Percentiles rank a stretch among this genome's conserved stretches.
phyloP scores from a whole-genome alignment of 768 basidiomycete species.

The Termitomyces sp. region DNA sequence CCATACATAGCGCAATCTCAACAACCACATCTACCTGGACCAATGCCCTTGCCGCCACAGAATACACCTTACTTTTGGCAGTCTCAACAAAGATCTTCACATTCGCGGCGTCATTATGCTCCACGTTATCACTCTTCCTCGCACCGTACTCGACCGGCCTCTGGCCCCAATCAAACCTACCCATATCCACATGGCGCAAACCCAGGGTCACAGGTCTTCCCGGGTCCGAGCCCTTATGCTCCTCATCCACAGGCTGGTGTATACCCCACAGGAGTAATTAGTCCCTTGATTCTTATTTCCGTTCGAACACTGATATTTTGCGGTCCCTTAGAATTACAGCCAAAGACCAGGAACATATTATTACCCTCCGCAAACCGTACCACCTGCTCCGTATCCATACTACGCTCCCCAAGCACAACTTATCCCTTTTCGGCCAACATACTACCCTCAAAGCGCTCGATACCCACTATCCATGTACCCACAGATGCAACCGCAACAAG shows the following conservation, averaged over 20 bases:
- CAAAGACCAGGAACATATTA: background rate
- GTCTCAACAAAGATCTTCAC: background rate
- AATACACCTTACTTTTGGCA: background rate
- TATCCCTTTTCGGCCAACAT: background rate
- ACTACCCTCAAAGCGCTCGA: constrained; percentile 4
- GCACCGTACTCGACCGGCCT: constrained; percentile 1
- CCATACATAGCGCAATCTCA: too few relatives aligned
- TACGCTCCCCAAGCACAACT: background rate
- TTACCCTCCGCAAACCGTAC: background rate
- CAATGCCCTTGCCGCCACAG: background rate
- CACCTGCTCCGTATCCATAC: background rate
- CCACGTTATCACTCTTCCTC: background rate
- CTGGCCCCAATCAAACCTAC: constrained; percentile 3
- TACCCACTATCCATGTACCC: constrained; percentile 9
- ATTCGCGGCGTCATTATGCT: constrained; percentile 2
- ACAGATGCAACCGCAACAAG: background rate
- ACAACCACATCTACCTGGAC: too few relatives aligned
- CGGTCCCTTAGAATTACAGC: background rate
- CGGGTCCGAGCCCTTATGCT: background rate
- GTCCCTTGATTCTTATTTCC: background rate
- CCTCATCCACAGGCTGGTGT: background rate
- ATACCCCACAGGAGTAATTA: constrained; percentile 1
- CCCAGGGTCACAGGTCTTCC: background rate
- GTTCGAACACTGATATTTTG: background rate
- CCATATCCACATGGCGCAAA: background rate